Percentiles rank a stretch among this genome's conserved stretches.
phyloP scores from a whole-genome alignment of 345 rosid genomes.

The Eucalyptus marginata region DNA sequence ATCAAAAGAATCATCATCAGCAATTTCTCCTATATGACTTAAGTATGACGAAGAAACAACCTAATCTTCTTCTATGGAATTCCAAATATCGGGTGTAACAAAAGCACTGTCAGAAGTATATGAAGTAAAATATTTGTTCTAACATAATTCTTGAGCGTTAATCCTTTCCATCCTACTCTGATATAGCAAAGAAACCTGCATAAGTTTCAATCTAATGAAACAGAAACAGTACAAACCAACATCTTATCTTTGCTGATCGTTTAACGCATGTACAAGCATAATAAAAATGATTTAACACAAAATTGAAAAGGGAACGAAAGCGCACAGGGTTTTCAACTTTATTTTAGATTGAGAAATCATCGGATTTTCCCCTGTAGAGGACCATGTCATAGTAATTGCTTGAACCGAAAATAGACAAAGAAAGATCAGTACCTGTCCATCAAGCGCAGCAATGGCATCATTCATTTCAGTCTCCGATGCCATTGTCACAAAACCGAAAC shows the following conservation, averaged over 20 bases:
- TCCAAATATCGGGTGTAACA: not conserved
- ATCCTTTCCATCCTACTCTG: not conserved
- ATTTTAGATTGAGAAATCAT: not conserved
- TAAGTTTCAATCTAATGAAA: not conserved
- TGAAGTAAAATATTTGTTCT: not conserved
- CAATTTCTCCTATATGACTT: not conserved
- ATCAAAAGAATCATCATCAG: not conserved
- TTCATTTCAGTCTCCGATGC: constrained; percentile 67
- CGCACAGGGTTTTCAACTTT: not conserved
- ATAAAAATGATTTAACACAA: not conserved
- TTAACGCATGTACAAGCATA: not conserved
- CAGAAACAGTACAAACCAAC: not conserved
- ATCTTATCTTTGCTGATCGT: not conserved
- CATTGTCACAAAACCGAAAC: constrained; percentile 95
- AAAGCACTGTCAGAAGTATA: not conserved
- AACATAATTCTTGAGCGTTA: not conserved
- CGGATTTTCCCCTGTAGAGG: not conserved
- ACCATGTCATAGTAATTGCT: not conserved
- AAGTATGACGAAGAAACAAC: not conserved
- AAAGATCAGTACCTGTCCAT: constrained; percentile 62
- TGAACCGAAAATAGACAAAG: not conserved
- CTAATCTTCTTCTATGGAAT: not conserved
- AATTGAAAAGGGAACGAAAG: not conserved
- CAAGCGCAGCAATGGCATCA: constrained; percentile 88
- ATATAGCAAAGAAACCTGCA: not conserved